Percentiles rank a stretch among this genome's conserved stretches.
Evolutionary conservation across 192 early-diverging fungal species (phyloP).

Genomic region (Chytriomyces sp.): DNA sequence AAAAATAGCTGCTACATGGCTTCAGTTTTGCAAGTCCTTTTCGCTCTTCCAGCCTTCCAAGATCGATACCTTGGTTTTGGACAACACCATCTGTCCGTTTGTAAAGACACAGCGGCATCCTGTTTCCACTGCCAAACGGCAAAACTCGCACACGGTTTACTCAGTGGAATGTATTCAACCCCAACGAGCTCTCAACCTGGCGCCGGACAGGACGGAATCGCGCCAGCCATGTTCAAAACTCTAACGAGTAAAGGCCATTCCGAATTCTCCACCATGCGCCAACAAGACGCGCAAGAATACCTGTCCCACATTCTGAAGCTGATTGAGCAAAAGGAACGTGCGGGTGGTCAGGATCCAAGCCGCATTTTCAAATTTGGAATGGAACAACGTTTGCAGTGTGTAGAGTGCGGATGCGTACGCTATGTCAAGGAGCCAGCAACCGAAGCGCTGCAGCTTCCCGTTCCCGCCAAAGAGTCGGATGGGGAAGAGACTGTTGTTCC

Average conservation of each 20-base stretch:
- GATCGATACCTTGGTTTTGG: conserved; percentile 57
- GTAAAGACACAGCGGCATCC: conserved; percentile 63
- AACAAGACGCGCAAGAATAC: conserved; percentile 98
- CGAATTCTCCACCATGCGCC: conserved; percentile 98
- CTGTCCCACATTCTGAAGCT: conserved; percentile 77
- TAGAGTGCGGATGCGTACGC: conserved; percentile 79
- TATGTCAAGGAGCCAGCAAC: conserved; percentile 60
- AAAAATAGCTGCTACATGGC: conserved; percentile 93
- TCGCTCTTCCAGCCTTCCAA: conserved; percentile 73
- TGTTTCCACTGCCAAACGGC: conserved; percentile 91
- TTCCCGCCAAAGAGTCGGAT: conserved; percentile 75
- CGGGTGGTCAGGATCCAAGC: conserved; percentile 71
- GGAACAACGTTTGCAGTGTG: conserved; percentile 88
- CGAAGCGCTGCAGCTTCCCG: conserved; percentile 61
- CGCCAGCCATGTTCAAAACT: conserved; percentile 90
- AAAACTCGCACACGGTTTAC: conserved; percentile 90
- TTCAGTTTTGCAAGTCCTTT: conserved; percentile 87
- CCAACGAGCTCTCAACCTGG: conserved; percentile 56
- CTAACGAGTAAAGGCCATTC: conserved; percentile 85
- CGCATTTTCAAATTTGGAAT: conserved; percentile 76
- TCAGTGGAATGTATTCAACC: conserved; percentile 91
- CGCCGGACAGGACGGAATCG: conserved; percentile 76
- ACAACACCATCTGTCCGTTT: conserved; percentile 56
- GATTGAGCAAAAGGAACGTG: conserved; percentile 79
- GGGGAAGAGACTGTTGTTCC: conserved; percentile 56